Evolutionary conservation across 768 basidiomycete species (phyloP).

Genomic region (Phlebiopsis gigantea): DNA sequence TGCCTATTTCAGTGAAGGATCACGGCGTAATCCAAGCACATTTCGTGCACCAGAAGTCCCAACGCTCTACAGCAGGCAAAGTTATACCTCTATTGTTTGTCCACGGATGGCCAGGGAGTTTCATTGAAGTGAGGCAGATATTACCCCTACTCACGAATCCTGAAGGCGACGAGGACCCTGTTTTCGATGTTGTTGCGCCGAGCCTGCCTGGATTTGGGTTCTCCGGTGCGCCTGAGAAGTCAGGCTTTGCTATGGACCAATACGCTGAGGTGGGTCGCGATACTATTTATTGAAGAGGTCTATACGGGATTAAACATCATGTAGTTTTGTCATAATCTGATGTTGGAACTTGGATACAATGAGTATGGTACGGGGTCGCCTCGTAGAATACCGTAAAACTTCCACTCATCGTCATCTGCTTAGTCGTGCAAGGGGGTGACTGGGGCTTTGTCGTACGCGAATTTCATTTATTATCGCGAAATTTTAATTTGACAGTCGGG

Average conservation of each 20-base stretch:
- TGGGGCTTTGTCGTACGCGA: conserved; percentile 35
- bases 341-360: conserved; percentile 21
- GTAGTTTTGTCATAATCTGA: conserved; percentile 16
- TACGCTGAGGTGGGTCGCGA: conserved; percentile 44
- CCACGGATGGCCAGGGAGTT: conserved; percentile 65
- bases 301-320: background rate
- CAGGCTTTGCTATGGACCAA: conserved; percentile 44
- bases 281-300: background rate
- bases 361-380: conserved; percentile 17
- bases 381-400: background rate
- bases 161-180: conserved; percentile 33
- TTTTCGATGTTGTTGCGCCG: conserved; percentile 57
- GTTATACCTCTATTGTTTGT: conserved; percentile 58
- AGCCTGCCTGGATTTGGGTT: conserved; percentile 61
- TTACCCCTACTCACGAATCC: conserved; percentile 44
- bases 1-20: conserved; percentile 42
- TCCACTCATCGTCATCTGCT: background rate
- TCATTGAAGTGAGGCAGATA: conserved; percentile 52
- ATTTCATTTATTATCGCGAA: background rate
- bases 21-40: conserved; percentile 49
- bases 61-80: conserved; percentile 11
- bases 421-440: conserved; percentile 25
- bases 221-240: conserved; percentile 49
- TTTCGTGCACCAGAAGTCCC: conserved; percentile 52
- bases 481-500: background rate